phyloP scores from a whole-genome alignment of 768 basidiomycete species.

The Hysterangium stoloniferum region DNA sequence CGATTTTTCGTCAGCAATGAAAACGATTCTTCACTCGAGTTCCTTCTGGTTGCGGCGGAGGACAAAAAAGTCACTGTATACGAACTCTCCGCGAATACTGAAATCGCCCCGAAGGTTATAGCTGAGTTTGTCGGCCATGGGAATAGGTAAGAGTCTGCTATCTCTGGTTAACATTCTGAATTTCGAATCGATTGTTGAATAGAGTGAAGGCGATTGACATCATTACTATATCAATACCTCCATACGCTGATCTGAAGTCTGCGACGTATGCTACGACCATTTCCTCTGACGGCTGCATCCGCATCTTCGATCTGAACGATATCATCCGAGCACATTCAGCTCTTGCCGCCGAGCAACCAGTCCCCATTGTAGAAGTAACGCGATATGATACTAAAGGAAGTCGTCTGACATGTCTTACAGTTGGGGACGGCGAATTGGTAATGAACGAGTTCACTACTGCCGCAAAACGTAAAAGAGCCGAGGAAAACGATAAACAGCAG shows the following conservation, averaged over 20 bases:
- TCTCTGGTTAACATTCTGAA: no score
- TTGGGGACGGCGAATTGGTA: constrained; percentile 42
- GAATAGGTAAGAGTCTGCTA: constrained; percentile 79
- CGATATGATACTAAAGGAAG: constrained; percentile 82
- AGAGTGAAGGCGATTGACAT: constrained; percentile 81
- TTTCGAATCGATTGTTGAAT: no score
- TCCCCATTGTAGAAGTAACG: constrained; percentile 45
- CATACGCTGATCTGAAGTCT: constrained; percentile 22
- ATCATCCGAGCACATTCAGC: constrained; percentile 27
- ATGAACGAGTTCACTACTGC: constrained; percentile 12
- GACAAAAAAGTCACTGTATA: constrained; percentile 85
- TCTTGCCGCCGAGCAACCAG: constrained; percentile 15
- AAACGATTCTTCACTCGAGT: constrained; percentile 41
- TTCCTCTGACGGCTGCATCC: constrained; percentile 86
- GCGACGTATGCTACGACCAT: constrained; percentile 67
- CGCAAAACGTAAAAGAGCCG: constrained; percentile 31
- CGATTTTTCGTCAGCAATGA: constrained; percentile 59
- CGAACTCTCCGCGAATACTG: constrained; percentile 40
- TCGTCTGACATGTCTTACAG: constrained; percentile 66
- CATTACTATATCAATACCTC: constrained; percentile 51
- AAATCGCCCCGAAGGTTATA: constrained; percentile 43
- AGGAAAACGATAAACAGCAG: constrained; percentile 19
- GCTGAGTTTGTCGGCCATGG: constrained; percentile 73
- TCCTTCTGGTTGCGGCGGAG: constrained; percentile 81
- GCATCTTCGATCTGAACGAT: constrained; percentile 60